phyloP scores from a whole-genome alignment of 73 alveolate genomes.

The Tetrahymena thermophila region DNA sequence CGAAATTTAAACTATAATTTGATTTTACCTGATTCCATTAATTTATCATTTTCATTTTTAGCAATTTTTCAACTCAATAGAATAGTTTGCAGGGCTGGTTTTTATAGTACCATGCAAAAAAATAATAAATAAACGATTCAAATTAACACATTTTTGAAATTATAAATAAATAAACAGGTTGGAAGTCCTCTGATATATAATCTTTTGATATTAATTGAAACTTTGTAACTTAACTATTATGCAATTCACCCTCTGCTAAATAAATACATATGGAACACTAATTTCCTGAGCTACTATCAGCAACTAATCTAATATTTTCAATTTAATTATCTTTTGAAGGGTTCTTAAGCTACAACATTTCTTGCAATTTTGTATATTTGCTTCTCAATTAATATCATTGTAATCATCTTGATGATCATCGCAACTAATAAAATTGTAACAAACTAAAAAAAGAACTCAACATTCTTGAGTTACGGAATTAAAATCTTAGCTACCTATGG shows the following conservation, averaged over 20 bases:
- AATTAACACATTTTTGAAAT: background rate
- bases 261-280: background rate
- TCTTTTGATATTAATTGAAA: background rate
- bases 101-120: background rate
- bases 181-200: background rate
- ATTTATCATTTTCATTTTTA: too few species aligned
- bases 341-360: background rate
- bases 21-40: too few species aligned
- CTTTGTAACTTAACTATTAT: background rate
- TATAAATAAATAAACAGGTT: background rate
- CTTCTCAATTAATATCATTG: background rate
- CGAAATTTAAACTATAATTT: too few species aligned
- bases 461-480: background rate
- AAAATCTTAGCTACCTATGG: background rate
- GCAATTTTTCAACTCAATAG: background rate
- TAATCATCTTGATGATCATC: background rate
- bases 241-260: background rate
- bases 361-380: background rate
- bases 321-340: background rate
- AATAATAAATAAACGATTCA: background rate
- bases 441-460: background rate
- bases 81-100: background rate
- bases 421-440: background rate
- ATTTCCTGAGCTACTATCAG: background rate
- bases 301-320: background rate